Evolutionary conservation across 768 basidiomycete species (phyloP).

Genomic region (Coprinopsis marcescibilis): DNA sequence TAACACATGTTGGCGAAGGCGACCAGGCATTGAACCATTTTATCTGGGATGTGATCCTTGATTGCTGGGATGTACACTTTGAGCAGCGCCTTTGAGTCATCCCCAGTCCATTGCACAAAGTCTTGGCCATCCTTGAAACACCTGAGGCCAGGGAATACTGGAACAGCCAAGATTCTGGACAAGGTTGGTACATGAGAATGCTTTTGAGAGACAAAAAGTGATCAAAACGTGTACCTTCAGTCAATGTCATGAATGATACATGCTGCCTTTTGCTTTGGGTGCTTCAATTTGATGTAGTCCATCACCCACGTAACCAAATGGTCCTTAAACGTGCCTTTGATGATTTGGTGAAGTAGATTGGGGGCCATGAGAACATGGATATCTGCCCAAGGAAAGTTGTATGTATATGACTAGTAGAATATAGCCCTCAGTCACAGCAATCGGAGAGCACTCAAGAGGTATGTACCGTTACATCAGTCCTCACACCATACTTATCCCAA

Average conservation of each 20-base stretch:
- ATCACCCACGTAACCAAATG: slow-evolving; percentile 10
- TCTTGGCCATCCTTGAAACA: slow-evolving; percentile 21
- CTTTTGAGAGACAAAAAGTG: not conserved
- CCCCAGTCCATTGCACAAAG: slow-evolving; percentile 31
- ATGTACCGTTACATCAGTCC: not conserved
- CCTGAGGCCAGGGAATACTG: slow-evolving; percentile 17
- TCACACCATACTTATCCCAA: slow-evolving; percentile 11
- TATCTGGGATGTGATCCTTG: no score
- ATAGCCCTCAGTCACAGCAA: not conserved
- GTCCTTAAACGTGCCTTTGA: slow-evolving; percentile 12
- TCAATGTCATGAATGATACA: slow-evolving; percentile 5
- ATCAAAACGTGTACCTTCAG: not conserved
- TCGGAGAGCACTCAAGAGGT: not conserved
- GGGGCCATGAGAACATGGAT: slow-evolving; percentile 25
- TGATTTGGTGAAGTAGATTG: slow-evolving; percentile 9
- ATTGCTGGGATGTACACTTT: no score
- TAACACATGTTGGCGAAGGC: slow-evolving; percentile 25
- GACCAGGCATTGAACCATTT: slow-evolving; percentile 21
- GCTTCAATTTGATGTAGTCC: slow-evolving; percentile 1
- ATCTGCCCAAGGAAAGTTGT: slow-evolving; percentile 26
- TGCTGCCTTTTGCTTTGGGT: not conserved
- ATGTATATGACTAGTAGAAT: slow-evolving; percentile 23
- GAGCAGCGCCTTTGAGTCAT: slow-evolving; percentile 33
- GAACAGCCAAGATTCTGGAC: slow-evolving; percentile 16
- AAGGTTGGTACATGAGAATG: not conserved